Percentiles rank a stretch among this genome's conserved stretches.
Evolutionary conservation across 2,329 filamentous ascomycete genomes (phyloP).

Genomic region (Cladosporium halotolerans): DNA sequence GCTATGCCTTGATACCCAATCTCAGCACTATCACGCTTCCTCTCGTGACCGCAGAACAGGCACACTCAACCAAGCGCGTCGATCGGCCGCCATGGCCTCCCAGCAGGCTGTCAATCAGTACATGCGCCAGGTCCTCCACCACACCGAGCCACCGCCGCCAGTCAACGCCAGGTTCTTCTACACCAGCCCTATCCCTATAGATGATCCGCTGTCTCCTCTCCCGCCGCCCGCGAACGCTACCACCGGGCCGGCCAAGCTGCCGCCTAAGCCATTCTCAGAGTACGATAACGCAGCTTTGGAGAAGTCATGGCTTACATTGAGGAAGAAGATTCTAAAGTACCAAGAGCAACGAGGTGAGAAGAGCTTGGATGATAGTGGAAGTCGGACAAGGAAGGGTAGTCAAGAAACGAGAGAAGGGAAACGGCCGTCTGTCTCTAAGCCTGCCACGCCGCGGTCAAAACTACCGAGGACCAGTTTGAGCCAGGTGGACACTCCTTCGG

Average conservation of each 20-base stretch:
- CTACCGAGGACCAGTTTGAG: slow-evolving; percentile 19
- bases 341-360: slow-evolving; percentile 32
- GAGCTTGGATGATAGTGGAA: slow-evolving; percentile 16
- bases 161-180: slow-evolving; percentile 34
- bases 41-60: slow-evolving; percentile 1
- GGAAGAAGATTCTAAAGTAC: slow-evolving; percentile 29
- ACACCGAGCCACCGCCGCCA: slow-evolving; percentile 30
- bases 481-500: slow-evolving; percentile 18
- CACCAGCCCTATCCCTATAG: slow-evolving; percentile 30
- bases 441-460: slow-evolving; percentile 10
- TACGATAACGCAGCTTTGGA: slow-evolving; percentile 33
- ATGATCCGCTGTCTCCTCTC: slow-evolving; percentile 34
- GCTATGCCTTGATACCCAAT: slow-evolving; percentile 15
- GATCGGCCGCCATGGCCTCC: slow-evolving; percentile 6
- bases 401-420: slow-evolving; percentile 15
- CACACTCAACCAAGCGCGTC: not conserved
- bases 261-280: slow-evolving; percentile 33
- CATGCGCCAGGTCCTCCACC: slow-evolving; percentile 40
- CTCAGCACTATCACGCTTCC: slow-evolving; percentile 11
- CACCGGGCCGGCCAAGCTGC: slow-evolving; percentile 19
- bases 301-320: slow-evolving; percentile 31
- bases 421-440: slow-evolving; percentile 16
- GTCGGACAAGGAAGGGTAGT: slow-evolving; percentile 16
- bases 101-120: slow-evolving; percentile 34
- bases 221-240: slow-evolving; percentile 28